Conservation (phyloP, 108 stramenopile genomes). For the Bacterosira constricta region DNA sequence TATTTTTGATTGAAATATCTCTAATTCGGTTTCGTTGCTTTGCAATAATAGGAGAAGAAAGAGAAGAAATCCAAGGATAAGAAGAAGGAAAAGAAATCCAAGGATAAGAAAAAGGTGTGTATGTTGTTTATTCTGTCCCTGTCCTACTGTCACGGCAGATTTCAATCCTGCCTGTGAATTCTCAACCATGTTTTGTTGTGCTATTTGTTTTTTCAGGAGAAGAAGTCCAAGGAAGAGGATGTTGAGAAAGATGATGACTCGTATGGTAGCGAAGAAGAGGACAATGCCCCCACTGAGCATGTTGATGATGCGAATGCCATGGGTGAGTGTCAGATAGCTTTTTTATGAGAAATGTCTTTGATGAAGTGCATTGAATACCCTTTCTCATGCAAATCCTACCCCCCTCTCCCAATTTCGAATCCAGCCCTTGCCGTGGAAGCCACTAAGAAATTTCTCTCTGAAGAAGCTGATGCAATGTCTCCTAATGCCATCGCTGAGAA, state of each 20-base stretch:
- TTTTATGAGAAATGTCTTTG: too few species aligned
- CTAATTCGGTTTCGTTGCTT: not conserved
- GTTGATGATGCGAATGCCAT: constrained; percentile 85
- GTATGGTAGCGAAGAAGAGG: constrained; percentile 60
- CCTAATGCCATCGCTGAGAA: constrained; percentile 68
- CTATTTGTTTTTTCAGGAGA: not conserved
- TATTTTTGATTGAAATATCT: too few species aligned
- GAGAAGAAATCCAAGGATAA: constrained; percentile 73
- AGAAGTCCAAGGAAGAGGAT: constrained; percentile 63
- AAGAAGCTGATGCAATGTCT: constrained; percentile 76
- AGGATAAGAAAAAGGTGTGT: constrained; percentile 39
- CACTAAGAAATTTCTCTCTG: constrained; percentile 70
- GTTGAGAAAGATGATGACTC: constrained; percentile 56
- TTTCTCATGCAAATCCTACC: not conserved
- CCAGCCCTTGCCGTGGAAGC: constrained; percentile 80
- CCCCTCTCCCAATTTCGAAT: not conserved
- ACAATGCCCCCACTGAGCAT: constrained; percentile 17
- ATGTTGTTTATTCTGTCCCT: too few species aligned
- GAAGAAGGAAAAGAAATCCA: constrained; percentile 60
- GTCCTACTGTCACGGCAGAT: not conserved
- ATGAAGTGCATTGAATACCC: not conserved
- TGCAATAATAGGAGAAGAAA: constrained; percentile 71
- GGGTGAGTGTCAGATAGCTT: constrained; percentile 66
- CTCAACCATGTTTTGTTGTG: not conserved
- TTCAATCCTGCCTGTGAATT: not conserved